Conservation (phyloP, 805 yeast genomes). For the Lachancea mirantina region DNA sequence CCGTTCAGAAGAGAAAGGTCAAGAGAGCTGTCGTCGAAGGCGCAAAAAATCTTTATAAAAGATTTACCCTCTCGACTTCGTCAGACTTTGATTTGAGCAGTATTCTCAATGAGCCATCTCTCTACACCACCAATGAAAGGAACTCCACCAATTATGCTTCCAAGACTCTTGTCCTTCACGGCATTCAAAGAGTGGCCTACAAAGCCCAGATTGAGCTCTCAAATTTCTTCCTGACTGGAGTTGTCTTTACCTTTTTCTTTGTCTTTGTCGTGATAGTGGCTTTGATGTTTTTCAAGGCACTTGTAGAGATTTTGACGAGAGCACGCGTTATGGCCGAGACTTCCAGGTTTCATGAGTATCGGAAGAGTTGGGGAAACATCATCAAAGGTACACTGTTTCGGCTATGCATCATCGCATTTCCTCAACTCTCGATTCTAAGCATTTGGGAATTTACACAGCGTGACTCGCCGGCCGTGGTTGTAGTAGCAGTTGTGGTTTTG, state of each 20-base stretch:
- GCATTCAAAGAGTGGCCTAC: slow-evolving; percentile 86
- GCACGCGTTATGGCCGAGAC: slow-evolving; percentile 48
- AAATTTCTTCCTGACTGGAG: slow-evolving; percentile 76
- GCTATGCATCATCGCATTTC: slow-evolving; percentile 74
- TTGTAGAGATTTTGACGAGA: slow-evolving; percentile 55
- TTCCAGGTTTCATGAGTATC: slow-evolving; percentile 64
- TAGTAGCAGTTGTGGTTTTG: slow-evolving; percentile 69
- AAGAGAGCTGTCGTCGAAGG: slow-evolving; percentile 8
- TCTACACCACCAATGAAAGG: slow-evolving; percentile 70
- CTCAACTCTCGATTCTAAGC: slow-evolving; percentile 74
- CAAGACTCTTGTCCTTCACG: slow-evolving; percentile 76
- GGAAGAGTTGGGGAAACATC: slow-evolving; percentile 76
- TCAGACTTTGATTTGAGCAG: slow-evolving; percentile 40
- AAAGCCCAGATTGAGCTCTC: slow-evolving; percentile 82
- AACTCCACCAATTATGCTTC: slow-evolving; percentile 47
- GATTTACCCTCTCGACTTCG: slow-evolving; percentile 31
- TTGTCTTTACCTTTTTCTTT: slow-evolving; percentile 75
- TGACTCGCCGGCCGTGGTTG: slow-evolving; percentile 78
- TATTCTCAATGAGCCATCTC: slow-evolving; percentile 40
- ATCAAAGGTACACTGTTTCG: slow-evolving; percentile 87
- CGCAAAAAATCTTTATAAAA: slow-evolving; percentile 26
- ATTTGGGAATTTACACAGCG: slow-evolving; percentile 83
- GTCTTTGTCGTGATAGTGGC: slow-evolving; percentile 52
- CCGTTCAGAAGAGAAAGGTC: slow-evolving; percentile 60
- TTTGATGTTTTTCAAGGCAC: slow-evolving; percentile 59